Conservation (phyloP, 805 yeast species). For the Candida ascalaphidarum region DNA sequence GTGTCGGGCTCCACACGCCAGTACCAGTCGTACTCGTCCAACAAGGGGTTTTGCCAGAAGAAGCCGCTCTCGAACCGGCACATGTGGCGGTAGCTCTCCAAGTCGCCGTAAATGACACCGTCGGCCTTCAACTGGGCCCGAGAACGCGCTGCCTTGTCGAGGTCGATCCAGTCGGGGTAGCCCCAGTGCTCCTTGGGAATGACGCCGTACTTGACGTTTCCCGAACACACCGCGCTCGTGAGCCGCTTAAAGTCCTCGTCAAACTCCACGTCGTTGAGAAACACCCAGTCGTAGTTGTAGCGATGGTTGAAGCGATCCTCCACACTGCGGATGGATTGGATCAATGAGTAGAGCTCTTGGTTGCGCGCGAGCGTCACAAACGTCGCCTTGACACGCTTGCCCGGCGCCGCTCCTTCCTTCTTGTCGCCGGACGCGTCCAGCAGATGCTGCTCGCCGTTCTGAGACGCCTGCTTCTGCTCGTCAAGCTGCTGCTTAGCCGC, state of each 20-base stretch:
- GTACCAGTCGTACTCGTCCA: slow-evolving; percentile 15
- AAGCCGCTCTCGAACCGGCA: slow-evolving; percentile 14
- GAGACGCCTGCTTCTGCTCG: not conserved
- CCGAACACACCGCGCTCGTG: slow-evolving; percentile 9
- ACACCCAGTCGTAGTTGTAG: slow-evolving; percentile 18
- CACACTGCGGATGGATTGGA: slow-evolving; percentile 11
- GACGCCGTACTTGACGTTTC: slow-evolving; percentile 10
- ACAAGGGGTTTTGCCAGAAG: slow-evolving; percentile 10
- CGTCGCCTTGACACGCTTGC: slow-evolving; percentile 8
- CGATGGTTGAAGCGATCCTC: slow-evolving; percentile 14
- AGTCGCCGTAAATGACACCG: slow-evolving; percentile 21
- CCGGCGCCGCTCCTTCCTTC: slow-evolving; percentile 3
- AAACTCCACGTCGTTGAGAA: slow-evolving; percentile 15
- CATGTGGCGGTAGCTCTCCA: slow-evolving; percentile 11
- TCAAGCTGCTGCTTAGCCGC: slow-evolving; percentile 5
- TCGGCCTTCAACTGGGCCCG: slow-evolving; percentile 14
- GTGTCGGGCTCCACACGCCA: slow-evolving; percentile 19
- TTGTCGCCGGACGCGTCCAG: not conserved
- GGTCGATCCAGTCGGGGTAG: slow-evolving; percentile 12
- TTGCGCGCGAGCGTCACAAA: slow-evolving; percentile 10
- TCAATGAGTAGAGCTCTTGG: slow-evolving; percentile 6
- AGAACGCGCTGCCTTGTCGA: slow-evolving; percentile 16
- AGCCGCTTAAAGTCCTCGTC: slow-evolving; percentile 11
- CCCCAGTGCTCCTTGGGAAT: slow-evolving; percentile 14
- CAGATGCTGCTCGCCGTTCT: not conserved